phyloP scores from a whole-genome alignment of 1,284 basidiomycete genomes.

The Ceratobasidium sp. region DNA sequence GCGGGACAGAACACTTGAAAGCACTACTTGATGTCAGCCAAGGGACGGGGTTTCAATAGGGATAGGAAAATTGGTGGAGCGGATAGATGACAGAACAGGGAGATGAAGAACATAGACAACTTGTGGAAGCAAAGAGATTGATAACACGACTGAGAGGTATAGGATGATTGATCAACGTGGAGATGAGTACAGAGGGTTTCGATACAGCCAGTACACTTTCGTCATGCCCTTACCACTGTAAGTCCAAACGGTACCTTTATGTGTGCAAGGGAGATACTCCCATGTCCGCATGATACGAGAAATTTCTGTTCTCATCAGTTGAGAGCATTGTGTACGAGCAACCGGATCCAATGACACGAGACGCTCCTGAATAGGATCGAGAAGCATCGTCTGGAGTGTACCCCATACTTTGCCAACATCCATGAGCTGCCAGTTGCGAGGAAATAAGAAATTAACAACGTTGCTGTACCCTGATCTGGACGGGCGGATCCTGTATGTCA shows the following conservation, averaged over 20 bases:
- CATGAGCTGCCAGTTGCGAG: background rate
- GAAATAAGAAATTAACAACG: background rate
- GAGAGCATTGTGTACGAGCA: background rate
- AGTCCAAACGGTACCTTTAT: background rate
- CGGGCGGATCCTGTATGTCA: background rate
- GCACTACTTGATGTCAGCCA: no score
- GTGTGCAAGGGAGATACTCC: background rate
- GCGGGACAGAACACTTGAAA: no score
- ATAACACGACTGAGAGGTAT: no score
- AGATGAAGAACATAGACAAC: no score
- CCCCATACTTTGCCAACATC: background rate
- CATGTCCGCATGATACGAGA: background rate
- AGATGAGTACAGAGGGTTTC: background rate
- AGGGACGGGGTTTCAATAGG: no score
- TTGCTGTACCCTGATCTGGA: background rate
- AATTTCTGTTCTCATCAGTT: background rate
- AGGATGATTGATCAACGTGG: no score
- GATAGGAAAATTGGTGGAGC: no score
- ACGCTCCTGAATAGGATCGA: background rate
- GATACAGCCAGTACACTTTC: background rate
- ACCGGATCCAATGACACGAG: background rate
- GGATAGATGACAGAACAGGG: no score
- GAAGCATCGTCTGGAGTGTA: background rate
- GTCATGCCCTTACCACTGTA: background rate
- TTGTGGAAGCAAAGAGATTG: no score